phyloP scores from a whole-genome alignment of 140 eudicot species.

The Cichorium intybus region DNA sequence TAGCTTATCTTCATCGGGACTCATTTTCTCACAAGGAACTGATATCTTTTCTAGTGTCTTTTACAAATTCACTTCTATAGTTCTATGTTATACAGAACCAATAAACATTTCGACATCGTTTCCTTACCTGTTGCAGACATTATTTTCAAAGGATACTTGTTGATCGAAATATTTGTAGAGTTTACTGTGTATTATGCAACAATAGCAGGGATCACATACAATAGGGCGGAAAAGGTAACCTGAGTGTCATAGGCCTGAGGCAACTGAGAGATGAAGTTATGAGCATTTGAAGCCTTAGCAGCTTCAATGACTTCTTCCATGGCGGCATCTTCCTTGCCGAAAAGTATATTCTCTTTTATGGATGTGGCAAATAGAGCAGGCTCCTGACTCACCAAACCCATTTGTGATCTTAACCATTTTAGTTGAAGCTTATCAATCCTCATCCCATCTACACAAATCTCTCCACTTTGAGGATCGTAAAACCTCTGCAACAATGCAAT shows the following conservation, averaged over 20 bases:
- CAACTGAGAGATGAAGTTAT: conserved; percentile 39
- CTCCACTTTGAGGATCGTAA: conserved; percentile 48
- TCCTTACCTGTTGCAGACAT: background rate
- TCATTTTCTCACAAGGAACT: background rate
- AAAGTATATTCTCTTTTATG: conserved; percentile 46
- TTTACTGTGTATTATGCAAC: too few relatives aligned
- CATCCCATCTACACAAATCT: conserved; percentile 39
- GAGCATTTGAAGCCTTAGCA: conserved; percentile 51
- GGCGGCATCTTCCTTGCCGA: conserved; percentile 46
- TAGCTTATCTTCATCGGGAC: background rate
- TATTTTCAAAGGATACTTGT: too few relatives aligned
- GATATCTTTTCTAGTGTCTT: background rate
- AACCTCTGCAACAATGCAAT: conserved; percentile 44
- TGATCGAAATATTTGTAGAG: too few relatives aligned
- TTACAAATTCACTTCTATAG: background rate
- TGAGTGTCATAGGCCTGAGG: conserved; percentile 46
- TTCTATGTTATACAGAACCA: background rate
- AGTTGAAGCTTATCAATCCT: conserved; percentile 38
- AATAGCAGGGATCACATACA: too few relatives aligned
- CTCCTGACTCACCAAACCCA: conserved; percentile 58
- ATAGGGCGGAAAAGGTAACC: conserved; percentile 9
- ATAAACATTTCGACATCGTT: background rate
- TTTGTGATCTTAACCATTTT: conserved; percentile 48
- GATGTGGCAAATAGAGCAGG: conserved; percentile 42
- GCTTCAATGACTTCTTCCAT: conserved; percentile 43